Conservation (phyloP, 2,329 filamentous ascomycete genomes). For the Fusarium nygamai region DNA sequence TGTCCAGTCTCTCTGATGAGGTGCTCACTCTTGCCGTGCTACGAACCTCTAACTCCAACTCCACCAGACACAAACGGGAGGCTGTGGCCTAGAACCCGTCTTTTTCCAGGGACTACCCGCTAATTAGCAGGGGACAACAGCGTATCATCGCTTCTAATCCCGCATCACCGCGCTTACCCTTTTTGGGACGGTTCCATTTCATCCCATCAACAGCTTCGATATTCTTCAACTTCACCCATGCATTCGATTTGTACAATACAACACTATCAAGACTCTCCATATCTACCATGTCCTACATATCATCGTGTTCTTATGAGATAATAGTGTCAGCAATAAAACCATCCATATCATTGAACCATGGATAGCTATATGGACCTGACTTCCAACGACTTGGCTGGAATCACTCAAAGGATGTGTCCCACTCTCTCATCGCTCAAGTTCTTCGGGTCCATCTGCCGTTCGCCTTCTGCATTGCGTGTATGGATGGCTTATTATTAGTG, state of each 20-base stretch:
- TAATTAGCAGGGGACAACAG: slow-evolving; percentile 19
- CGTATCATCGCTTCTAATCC: slow-evolving; percentile 20
- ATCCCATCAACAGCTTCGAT: slow-evolving; percentile 8
- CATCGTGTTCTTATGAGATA: neutral
- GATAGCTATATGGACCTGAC: neutral
- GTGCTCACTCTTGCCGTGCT: neutral
- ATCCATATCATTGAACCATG: neutral
- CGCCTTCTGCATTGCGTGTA: neutral
- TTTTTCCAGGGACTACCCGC: slow-evolving; percentile 30
- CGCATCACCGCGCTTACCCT: slow-evolving; percentile 7
- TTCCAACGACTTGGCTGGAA: neutral
- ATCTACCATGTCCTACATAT: neutral
- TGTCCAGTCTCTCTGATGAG: neutral
- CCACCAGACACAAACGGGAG: slow-evolving; percentile 9
- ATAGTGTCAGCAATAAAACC: neutral
- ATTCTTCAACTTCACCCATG: slow-evolving; percentile 32
- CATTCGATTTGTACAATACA: neutral
- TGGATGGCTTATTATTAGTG: neutral
- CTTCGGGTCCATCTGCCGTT: slow-evolving; percentile 16
- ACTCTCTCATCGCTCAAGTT: slow-evolving; percentile 7
- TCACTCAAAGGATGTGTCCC: slow-evolving; percentile 24
- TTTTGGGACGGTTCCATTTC: neutral
- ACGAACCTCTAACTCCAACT: slow-evolving; percentile 2
- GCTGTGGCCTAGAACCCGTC: slow-evolving; percentile 16
- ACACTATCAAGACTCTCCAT: neutral